A percentile compares a stretch with the other conserved stretches of the same genome.
These are phyloP conservation scores for Pleurotus pulmonarius DNA, from an alignment of 768 basidiomycete genomes.

Conservation along the genomic window DNA sequence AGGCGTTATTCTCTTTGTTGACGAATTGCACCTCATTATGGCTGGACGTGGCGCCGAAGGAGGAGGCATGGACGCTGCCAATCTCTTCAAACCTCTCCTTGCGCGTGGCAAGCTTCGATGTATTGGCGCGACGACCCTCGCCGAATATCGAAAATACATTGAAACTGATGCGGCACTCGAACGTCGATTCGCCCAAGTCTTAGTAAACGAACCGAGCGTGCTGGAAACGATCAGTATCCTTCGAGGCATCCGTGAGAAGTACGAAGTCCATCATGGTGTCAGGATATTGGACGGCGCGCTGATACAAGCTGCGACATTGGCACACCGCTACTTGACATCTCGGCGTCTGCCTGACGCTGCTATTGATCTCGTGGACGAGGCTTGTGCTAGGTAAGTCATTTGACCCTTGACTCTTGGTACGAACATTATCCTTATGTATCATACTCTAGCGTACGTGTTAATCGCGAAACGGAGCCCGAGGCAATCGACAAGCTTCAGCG, in stretches of 20 bases:
- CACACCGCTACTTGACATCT: slow-evolving; percentile 88
- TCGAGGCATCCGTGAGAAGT: slow-evolving; percentile 91
- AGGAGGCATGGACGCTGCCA: slow-evolving; percentile 91
- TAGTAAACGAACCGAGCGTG: slow-evolving; percentile 89
- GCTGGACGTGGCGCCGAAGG: slow-evolving; percentile 79
- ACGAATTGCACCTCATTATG: slow-evolving; percentile 94
- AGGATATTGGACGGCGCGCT: slow-evolving; percentile 85
- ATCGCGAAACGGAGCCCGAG: slow-evolving; percentile 92
- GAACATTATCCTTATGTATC: too few species aligned
- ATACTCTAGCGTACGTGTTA: slow-evolving; percentile 71
- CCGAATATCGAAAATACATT: slow-evolving; percentile 91
- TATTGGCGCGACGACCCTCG: slow-evolving; percentile 90
- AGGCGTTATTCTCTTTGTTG: slow-evolving; percentile 89
- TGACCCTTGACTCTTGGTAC: too few species aligned
- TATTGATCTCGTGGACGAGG: slow-evolving; percentile 91
- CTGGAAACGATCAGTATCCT: slow-evolving; percentile 90
- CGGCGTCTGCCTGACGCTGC: slow-evolving; percentile 80
- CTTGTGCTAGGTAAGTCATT: slow-evolving; percentile 69
- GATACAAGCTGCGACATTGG: slow-evolving; percentile 86
- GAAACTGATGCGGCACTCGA: slow-evolving; percentile 91
- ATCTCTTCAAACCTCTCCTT: slow-evolving; percentile 88
- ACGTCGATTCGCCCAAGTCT: slow-evolving; percentile 88
- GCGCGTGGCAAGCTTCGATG: slow-evolving; percentile 74
- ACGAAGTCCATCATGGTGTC: slow-evolving; percentile 90
- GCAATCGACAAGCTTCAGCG: slow-evolving; percentile 89